A percentile compares a stretch with the other conserved stretches of the same genome.
phyloP scores from a whole-genome alignment of 208 protist species.

The Leishmania major region DNA sequence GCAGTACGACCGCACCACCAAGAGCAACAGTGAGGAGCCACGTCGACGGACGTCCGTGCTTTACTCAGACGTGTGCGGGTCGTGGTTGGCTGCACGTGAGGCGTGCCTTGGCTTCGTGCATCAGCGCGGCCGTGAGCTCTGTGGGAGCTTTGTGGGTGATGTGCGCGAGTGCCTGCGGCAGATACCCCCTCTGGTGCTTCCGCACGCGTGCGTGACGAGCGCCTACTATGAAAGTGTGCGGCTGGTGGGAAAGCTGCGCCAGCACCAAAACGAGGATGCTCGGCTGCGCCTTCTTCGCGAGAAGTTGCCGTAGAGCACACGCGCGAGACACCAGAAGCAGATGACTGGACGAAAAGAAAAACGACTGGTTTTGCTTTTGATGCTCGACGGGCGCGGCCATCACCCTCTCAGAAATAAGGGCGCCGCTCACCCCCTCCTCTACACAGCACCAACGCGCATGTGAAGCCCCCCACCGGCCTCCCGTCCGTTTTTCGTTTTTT shows the following conservation, averaged over 20 bases:
- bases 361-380: neutral
- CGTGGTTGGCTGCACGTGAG: conserved; percentile 66
- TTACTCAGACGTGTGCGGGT: conserved; percentile 44
- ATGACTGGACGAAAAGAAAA: neutral
- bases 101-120: conserved; percentile 55
- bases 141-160: conserved; percentile 18
- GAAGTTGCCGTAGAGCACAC: neutral
- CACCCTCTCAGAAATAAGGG: neutral
- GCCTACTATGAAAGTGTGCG: conserved; percentile 79
- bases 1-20: conserved; percentile 16
- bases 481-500: neutral
- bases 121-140: conserved; percentile 29
- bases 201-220: conserved; percentile 53
- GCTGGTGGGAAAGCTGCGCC: conserved; percentile 52
- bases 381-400: neutral
- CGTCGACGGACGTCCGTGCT: neutral
- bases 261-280: conserved; percentile 21
- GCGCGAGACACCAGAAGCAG: neutral
- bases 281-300: conserved; percentile 11
- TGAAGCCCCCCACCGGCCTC: neutral
- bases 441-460: neutral
- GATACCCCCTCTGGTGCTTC: conserved; percentile 41
- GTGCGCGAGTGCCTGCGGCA: conserved; percentile 69
- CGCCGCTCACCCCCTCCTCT: neutral
- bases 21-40: neutral